phyloP scores from a whole-genome alignment of 192 early-diverging fungal genomes.

The Endogone sp. region DNA sequence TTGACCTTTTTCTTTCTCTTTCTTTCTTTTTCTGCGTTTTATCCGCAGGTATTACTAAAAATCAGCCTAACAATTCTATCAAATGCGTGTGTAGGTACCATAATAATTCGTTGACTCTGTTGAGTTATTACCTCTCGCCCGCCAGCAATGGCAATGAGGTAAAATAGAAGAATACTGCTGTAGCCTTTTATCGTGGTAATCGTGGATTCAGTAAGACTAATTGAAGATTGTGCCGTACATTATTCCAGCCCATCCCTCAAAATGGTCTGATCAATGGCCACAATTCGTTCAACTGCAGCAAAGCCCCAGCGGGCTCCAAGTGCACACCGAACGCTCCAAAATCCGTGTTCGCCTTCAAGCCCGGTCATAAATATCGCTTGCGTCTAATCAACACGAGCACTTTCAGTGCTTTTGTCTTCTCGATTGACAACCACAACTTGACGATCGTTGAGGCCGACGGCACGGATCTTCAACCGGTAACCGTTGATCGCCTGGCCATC shows the following conservation, averaged over 20 bases:
- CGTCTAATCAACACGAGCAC: conserved; percentile 75
- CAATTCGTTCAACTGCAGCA: conserved; percentile 31
- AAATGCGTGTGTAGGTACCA: not conserved
- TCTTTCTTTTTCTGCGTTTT: no score
- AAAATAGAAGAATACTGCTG: no score
- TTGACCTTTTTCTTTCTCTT: not conserved
- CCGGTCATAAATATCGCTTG: conserved; percentile 74
- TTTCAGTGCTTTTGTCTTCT: conserved; percentile 59
- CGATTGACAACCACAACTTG: conserved; percentile 60
- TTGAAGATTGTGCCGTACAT: conserved; percentile 65
- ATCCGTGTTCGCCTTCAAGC: conserved; percentile 42
- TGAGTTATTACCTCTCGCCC: not conserved
- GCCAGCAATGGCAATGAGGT: not conserved
- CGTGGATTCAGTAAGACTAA: not conserved
- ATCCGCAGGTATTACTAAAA: no score
- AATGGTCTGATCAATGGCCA: conserved; percentile 56
- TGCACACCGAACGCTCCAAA: not conserved
- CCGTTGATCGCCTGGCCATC: conserved; percentile 23
- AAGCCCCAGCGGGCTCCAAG: conserved; percentile 6
- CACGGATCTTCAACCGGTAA: conserved; percentile 17
- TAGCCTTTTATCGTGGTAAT: no score
- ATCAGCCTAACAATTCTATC: no score
- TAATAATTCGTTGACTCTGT: not conserved
- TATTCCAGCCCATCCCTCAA: conserved; percentile 66
- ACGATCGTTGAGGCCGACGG: conserved; percentile 36